These are phyloP conservation scores for Spiromastix sp. DNA, from an alignment of 2,329 filamentous ascomycete genomes.

Conservation along the genomic window DNA sequence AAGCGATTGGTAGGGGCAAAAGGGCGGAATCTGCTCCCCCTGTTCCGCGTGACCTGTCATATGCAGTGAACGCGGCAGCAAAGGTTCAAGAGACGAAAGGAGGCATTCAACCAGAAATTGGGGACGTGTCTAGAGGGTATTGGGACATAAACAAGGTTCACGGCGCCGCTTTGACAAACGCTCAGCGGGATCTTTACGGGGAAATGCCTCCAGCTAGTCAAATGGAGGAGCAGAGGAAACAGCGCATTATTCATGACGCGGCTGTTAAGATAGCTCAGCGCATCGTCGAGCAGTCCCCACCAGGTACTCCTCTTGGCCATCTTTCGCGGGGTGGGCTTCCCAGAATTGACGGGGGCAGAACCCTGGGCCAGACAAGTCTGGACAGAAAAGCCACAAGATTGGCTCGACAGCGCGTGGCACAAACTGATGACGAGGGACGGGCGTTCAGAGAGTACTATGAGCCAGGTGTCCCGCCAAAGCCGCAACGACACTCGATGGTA, in stretches of 20 bases:
- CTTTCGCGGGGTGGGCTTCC: slow-evolving; percentile 13
- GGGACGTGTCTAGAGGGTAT: too few species aligned
- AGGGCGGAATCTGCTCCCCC: slow-evolving; percentile 52
- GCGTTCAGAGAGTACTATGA: slow-evolving; percentile 67
- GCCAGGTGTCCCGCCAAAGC: slow-evolving; percentile 37
- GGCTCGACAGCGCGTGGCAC: slow-evolving; percentile 66
- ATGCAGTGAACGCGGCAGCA: slow-evolving; percentile 67
- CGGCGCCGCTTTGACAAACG: slow-evolving; percentile 54
- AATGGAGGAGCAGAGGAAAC: slow-evolving; percentile 57
- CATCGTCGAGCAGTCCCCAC: slow-evolving; percentile 58
- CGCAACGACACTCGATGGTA: slow-evolving; percentile 24
- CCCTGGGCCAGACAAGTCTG: slow-evolving; percentile 36
- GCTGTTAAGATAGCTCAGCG: slow-evolving; percentile 76
- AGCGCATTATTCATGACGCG: slow-evolving; percentile 62
- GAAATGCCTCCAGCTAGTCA: slow-evolving; percentile 59
- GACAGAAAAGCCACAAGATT: slow-evolving; percentile 75
- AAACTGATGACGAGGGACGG: slow-evolving; percentile 58
- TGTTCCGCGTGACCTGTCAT: slow-evolving; percentile 41
- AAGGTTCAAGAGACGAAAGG: too few species aligned
- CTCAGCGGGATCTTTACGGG: slow-evolving; percentile 64
- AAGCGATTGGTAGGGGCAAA: slow-evolving; percentile 42
- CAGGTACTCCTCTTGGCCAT: slow-evolving; percentile 15
- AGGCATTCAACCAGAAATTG: too few species aligned
- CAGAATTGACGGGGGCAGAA: too few species aligned
- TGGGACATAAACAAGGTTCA: slow-evolving; percentile 46